These are phyloP conservation scores for Ganoderma resinaceum DNA, from an alignment of 1,284 basidiomycete species.

Conservation along the genomic window DNA sequence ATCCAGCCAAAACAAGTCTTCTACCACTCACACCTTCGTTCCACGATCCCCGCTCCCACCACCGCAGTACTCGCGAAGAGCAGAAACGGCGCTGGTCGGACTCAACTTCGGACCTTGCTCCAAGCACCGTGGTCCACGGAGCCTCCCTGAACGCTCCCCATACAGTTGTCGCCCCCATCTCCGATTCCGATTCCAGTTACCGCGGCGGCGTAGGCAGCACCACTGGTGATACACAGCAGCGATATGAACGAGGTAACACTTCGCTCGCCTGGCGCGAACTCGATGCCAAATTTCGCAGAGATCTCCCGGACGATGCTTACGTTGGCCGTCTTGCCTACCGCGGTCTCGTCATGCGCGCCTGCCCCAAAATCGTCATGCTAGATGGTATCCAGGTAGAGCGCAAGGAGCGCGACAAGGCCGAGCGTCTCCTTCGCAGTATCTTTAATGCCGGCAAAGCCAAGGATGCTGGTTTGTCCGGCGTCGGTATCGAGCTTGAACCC, in stretches of 20 bases:
- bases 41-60: conserved; percentile 5
- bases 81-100: conserved; percentile 7
- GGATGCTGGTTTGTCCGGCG: conserved; percentile 24
- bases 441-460: conserved; percentile 46
- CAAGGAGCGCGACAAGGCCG: conserved; percentile 85
- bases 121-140: conserved; percentile 4
- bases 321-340: conserved; percentile 87
- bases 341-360: conserved; percentile 83
- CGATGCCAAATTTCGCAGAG: conserved; percentile 86
- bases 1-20: conserved; percentile 4
- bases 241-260: conserved; percentile 34
- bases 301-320: conserved; percentile 88
- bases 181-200: conserved; percentile 7
- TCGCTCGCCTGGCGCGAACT: conserved; percentile 67
- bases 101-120: conserved; percentile 3
- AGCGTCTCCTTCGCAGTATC: conserved; percentile 69
- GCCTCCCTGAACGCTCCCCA: conserved; percentile 1
- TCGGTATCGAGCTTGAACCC: conserved; percentile 18
- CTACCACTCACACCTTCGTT: not conserved
- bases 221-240: conserved; percentile 17
- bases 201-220: not conserved
- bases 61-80: conserved; percentile 8
- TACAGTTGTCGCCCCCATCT: conserved; percentile 16
- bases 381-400: conserved; percentile 84
- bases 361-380: conserved; percentile 69